Conservation (phyloP, 345 rosid species). For the Murraya paniculata region DNA sequence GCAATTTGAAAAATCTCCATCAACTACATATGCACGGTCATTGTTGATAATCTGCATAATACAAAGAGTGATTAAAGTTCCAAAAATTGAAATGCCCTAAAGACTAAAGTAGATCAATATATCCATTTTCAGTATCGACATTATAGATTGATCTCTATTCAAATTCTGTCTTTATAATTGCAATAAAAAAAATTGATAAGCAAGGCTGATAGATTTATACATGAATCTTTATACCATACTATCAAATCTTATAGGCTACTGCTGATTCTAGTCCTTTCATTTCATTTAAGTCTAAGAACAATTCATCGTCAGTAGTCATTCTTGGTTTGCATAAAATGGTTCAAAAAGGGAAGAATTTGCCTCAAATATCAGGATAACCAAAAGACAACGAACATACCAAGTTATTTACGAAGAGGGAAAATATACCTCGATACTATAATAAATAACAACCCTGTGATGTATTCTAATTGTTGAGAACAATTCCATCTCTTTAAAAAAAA, state of each 20-base stretch:
- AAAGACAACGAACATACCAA: background rate
- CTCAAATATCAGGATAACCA: background rate
- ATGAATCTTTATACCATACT: no score
- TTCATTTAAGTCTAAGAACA: no score
- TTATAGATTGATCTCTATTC: no score
- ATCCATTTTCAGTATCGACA: background rate
- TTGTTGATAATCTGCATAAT: slow-evolving; percentile 27
- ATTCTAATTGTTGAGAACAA: background rate
- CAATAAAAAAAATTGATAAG: no score
- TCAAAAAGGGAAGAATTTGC: background rate
- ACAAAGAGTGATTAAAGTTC: background rate
- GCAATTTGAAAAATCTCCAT: slow-evolving; percentile 78
- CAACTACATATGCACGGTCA: slow-evolving; percentile 65
- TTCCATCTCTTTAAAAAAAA: background rate
- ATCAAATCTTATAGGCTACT: no score
- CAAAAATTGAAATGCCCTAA: background rate
- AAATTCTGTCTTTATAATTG: no score
- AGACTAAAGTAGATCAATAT: background rate
- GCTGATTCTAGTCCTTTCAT: no score
- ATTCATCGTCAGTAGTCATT: background rate
- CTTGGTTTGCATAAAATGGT: background rate
- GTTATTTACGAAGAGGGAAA: background rate
- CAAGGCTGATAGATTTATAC: no score
- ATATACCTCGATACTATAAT: background rate
- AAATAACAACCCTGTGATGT: background rate